phyloP scores from a whole-genome alignment of 2,329 filamentous ascomycete genomes.

The Pseudocercospora macadamiae region DNA sequence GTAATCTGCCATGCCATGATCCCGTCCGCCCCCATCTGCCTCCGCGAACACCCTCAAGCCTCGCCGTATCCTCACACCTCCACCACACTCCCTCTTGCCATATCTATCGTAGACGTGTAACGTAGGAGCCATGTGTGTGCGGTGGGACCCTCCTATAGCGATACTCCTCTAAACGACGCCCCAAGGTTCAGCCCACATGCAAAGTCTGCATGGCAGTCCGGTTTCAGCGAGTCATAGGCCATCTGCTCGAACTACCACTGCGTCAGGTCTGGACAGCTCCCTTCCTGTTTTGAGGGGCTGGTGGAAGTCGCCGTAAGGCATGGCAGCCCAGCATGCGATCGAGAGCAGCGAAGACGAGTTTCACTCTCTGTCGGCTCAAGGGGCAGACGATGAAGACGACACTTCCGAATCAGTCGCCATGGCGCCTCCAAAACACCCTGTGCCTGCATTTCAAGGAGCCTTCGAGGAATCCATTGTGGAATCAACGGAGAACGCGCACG shows the following conservation, averaged over 20 bases:
- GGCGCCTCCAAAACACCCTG: conserved; percentile 66
- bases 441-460: conserved; percentile 75
- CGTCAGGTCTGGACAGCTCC: conserved; percentile 4
- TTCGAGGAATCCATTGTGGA: conserved; percentile 83
- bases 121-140: background rate
- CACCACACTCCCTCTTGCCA: background rate
- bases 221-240: conserved; percentile 13
- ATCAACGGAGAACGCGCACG: conserved; percentile 54
- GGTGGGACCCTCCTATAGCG: background rate
- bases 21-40: conserved; percentile 1
- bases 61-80: background rate
- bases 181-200: conserved; percentile 13
- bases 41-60: background rate
- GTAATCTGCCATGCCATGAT: conserved; percentile 7
- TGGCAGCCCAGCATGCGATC: conserved; percentile 25
- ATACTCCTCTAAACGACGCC: background rate
- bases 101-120: background rate
- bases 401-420: conserved; percentile 24
- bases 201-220: background rate
- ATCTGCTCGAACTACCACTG: background rate
- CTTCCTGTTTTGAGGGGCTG: background rate
- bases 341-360: conserved; percentile 33
- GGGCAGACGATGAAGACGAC: conserved; percentile 17
- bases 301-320: conserved; percentile 9
- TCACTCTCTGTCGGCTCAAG: conserved; percentile 28